Percentiles rank a stretch among this genome's conserved stretches.
These are phyloP conservation scores for Boeremia lycopersici DNA, from an alignment of 2,329 filamentous ascomycete species.

Conservation along the genomic window DNA sequence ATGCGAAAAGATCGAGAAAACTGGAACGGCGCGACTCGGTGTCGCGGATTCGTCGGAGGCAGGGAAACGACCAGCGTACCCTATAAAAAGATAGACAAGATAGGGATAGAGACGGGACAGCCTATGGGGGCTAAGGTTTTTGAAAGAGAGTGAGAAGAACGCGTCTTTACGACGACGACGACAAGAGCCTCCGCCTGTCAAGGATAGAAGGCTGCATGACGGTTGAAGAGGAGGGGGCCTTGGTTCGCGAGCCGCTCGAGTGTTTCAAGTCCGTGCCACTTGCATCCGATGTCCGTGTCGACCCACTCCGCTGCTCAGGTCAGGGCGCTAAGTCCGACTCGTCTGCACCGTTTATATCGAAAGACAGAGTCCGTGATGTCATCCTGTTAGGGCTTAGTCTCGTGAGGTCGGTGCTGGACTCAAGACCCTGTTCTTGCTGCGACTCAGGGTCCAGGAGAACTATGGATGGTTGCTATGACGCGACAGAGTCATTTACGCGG, in stretches of 20 bases:
- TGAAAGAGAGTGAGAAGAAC: slow-evolving; percentile 44
- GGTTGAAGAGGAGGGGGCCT: slow-evolving; percentile 13
- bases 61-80: slow-evolving; percentile 15
- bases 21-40: slow-evolving; percentile 12
- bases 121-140: slow-evolving; percentile 30
- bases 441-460: slow-evolving; percentile 2
- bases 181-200: slow-evolving; percentile 39
- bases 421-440: neutral
- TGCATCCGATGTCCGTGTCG: slow-evolving; percentile 16
- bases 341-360: slow-evolving; percentile 12
- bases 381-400: slow-evolving; percentile 15
- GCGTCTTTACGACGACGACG: slow-evolving; percentile 18
- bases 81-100: slow-evolving; percentile 11
- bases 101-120: slow-evolving; percentile 35
- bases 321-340: slow-evolving; percentile 12
- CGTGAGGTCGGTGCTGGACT: slow-evolving; percentile 1
- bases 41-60: slow-evolving; percentile 8
- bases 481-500: slow-evolving; percentile 6
- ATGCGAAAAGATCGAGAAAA: slow-evolving; percentile 1
- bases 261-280: slow-evolving; percentile 19
- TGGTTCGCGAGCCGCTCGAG: slow-evolving; percentile 15
- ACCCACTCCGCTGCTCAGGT: slow-evolving; percentile 14
- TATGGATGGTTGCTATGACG: slow-evolving; percentile 1
- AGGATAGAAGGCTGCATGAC: slow-evolving; percentile 23
- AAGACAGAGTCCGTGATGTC: slow-evolving; percentile 14